Evolutionary conservation across 106 monocot species (phyloP), one percentile per base, ranked within the genome.

Genomic region (Phalaenopsis aphrodite): DNA sequence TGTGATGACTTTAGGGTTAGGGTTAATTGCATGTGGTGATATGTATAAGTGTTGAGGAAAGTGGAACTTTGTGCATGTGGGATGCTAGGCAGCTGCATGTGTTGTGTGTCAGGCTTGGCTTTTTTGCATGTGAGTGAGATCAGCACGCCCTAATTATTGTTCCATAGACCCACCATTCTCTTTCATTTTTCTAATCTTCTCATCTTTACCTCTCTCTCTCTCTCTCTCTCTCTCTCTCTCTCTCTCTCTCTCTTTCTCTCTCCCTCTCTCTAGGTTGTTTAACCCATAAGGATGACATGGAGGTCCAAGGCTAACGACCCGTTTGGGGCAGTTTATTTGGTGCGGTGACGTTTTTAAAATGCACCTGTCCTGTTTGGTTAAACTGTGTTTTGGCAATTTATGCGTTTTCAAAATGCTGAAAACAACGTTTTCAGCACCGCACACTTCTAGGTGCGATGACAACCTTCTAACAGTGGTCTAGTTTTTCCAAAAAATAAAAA

Each of bases 81-180:
- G 38, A 71, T 36, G 12, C 38, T 41, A 38, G 71, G 41, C 71
- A 71, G 41, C 38, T 71, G 71, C 71, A 71, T 71, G 71, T 71
- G 71, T 15, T 71, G 71, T 16, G 71, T 38, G 71, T 67, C 71
- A 71, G 41, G 71, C 14, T 71, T 39, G 71, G 41, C 71, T 14
- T 4, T 38, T 41, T 71, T 12, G 39, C 71, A 71, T 30, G 71
- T 71, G 71, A 71, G 71, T 71, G 71, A 71, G 39, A 38, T 39
- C 71, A 38, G 15, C 41, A 71, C 39, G 71, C 71, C 71, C n/a
- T 41, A 38, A 71, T 71, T 71, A 71, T 71, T 71, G 16, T 41
- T 71, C 39, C 71, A 15, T 71, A 52, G 52, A 10, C 52, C 52
- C 71, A 38, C 71, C 38, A 14, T 41, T 38, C 38, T 39, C 39